Conservation (phyloP, 805 yeast genomes). For the Zygosaccharomyces rouxii region DNA sequence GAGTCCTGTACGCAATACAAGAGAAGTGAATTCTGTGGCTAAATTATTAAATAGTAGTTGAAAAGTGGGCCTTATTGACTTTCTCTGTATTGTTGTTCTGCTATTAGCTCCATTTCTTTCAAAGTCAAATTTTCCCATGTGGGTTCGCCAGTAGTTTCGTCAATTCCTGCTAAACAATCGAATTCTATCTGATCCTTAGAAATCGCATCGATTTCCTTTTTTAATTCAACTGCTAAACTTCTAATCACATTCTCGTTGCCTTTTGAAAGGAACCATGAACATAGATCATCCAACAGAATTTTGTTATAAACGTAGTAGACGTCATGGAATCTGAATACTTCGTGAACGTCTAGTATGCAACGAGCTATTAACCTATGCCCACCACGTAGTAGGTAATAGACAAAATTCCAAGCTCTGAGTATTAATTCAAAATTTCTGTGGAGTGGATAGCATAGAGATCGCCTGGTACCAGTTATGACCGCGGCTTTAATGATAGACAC, state of each 20-base stretch:
- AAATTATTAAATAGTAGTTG: constrained; percentile 14
- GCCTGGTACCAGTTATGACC: constrained; percentile 57
- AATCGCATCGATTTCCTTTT: constrained; percentile 39
- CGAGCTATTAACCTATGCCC: constrained; percentile 68
- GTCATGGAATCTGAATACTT: constrained; percentile 77
- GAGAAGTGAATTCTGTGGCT: constrained; percentile 12
- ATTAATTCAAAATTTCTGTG: constrained; percentile 65
- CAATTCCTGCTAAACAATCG: constrained; percentile 38
- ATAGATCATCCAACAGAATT: constrained; percentile 69
- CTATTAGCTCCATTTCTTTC: constrained; percentile 54
- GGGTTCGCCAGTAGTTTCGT: constrained; percentile 36
- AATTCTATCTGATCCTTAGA: constrained; percentile 45
- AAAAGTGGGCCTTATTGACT: constrained; percentile 3
- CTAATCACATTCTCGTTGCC: constrained; percentile 58
- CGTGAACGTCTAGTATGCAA: constrained; percentile 56
- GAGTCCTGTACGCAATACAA: constrained; percentile 17
- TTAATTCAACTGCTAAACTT: constrained; percentile 61
- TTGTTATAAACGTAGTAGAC: constrained; percentile 79
- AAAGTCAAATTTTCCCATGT: constrained; percentile 44
- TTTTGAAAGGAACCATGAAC: constrained; percentile 62
- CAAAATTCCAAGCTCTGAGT: constrained; percentile 69
- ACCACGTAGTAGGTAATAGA: constrained; percentile 53
- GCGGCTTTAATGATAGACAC: constrained; percentile 44
- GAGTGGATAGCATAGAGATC: constrained; percentile 76
- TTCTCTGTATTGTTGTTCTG: constrained; percentile 44